Conservation (phyloP, 1,284 basidiomycete species). For the Trametes versicolor region DNA sequence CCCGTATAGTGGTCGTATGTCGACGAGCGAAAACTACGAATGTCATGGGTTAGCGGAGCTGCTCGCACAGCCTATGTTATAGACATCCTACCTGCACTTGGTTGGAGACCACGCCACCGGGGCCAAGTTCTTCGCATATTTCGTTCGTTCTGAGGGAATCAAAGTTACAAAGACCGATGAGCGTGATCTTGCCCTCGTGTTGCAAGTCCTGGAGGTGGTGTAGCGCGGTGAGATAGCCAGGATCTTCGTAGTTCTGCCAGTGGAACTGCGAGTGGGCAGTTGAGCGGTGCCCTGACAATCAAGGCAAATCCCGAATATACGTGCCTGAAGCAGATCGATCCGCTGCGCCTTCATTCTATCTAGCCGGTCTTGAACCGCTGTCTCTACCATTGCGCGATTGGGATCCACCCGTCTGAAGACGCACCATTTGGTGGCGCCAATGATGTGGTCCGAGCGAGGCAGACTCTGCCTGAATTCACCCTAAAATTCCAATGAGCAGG, state of each 20-base stretch:
- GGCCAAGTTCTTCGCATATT: conserved; percentile 76
- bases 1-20: conserved; percentile 77
- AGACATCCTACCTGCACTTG: conserved; percentile 75
- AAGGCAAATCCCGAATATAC: conserved; percentile 4
- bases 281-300: background rate
- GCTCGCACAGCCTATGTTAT: background rate
- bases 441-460: conserved; percentile 52
- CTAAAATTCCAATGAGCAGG: conserved; percentile 48
- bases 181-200: conserved; percentile 66
- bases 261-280: conserved; percentile 65
- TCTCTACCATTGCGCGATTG: conserved; percentile 65
- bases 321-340: conserved; percentile 79
- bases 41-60: background rate
- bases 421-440: conserved; percentile 87
- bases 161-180: conserved; percentile 84
- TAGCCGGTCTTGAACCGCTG: conserved; percentile 76
- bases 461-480: conserved; percentile 70
- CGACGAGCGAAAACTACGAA: conserved; percentile 81
- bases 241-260: conserved; percentile 82
- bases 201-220: conserved; percentile 69
- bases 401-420: conserved; percentile 69
- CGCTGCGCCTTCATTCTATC: conserved; percentile 56
- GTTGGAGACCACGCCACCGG: conserved; percentile 78
- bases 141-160: conserved; percentile 79
- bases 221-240: conserved; percentile 71